Evolutionary conservation across 257 asterid genomes (phyloP).

Genomic region (Cruciata laevipes): DNA sequence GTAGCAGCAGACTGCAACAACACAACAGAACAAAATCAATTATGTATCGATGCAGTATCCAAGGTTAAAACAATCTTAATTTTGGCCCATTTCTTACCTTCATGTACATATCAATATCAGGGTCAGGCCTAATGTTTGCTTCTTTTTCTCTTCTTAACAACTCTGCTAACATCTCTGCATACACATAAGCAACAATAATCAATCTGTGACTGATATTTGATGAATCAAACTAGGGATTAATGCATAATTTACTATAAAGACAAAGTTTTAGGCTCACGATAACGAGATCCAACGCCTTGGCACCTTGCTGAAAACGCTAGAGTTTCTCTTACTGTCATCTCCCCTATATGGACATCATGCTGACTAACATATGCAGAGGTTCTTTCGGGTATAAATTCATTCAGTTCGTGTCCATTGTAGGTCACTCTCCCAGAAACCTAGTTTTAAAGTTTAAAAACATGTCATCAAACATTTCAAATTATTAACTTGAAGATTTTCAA

Average conservation of each 20-base stretch:
- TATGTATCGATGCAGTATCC: not conserved
- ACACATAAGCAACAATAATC: slow-evolving; percentile 4
- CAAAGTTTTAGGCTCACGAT: slow-evolving; percentile 33
- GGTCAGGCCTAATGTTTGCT: slow-evolving; percentile 47
- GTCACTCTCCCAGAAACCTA: slow-evolving; percentile 53
- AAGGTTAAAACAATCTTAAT: not conserved
- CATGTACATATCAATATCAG: slow-evolving; percentile 46
- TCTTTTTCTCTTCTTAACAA: slow-evolving; percentile 46
- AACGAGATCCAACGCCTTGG: slow-evolving; percentile 71
- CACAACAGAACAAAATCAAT: not conserved
- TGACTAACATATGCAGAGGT: slow-evolving; percentile 67
- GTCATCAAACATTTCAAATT: not conserved
- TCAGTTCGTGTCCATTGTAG: slow-evolving; percentile 54
- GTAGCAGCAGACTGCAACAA: slow-evolving; percentile 54
- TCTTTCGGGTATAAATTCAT: slow-evolving; percentile 56
- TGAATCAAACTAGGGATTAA: not conserved
- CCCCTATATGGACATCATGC: slow-evolving; percentile 60
- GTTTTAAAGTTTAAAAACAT: not conserved
- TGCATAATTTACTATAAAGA: not conserved
- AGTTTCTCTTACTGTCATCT: slow-evolving; percentile 72
- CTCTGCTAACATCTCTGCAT: slow-evolving; percentile 68
- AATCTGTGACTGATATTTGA: not conserved
- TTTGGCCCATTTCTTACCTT: slow-evolving; percentile 25
- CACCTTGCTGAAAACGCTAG: slow-evolving; percentile 65
- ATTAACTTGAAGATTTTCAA: not conserved